Base-by-base conservation (phyloP, 305 asterid species). In the Withania somnifera region DNA sequence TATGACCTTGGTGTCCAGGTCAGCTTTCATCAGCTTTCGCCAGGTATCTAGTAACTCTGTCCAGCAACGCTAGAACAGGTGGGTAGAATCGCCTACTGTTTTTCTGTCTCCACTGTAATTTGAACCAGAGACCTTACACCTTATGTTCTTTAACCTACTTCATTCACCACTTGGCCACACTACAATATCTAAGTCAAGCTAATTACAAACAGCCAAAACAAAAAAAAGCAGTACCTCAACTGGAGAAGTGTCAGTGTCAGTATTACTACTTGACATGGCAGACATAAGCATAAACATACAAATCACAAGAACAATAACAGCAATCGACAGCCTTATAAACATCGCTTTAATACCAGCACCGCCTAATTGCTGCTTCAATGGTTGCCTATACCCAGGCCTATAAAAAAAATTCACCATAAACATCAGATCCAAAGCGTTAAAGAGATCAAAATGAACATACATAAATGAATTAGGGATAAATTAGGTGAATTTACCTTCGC, bases 291-390 rank as follows among this genome's bases (percentile, higher is more conserved):
- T 90, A 42, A 92, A 79, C 52, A 90, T 90, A 78, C 93, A 92
- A 83, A 93, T 89, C 86, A 93, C 89, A 56, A 93, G 86, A 26
- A 92, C 92, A 17, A 92, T 53, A 15, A 88, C 91, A 11, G 92
- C 97, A 85, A 93, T 1, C 38, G 94, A 89, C 19, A 94, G 90
- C 88, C 87, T 92, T 81, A 89, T 90, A 80, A 91, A 92, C 98
- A 94, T 89, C 77, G 92, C 95, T 86, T 87, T 93, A 80, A 94
- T 90, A 84, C 87, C n/a, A n/a, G n/a, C 91, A 13, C 87, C 91
- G 9, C 87, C 87, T 28, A 71, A 80, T 38, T 92, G 87, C 82
- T 89, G 97, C 92, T 92, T 92, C 89, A 86, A 83, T 84, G 88
- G 93, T 80, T 89, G 94, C 88, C 97, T 88, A 58, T 86, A 86